These are phyloP conservation scores for Chytridiales sp. DNA, from an alignment of 371 early-diverging fungal genomes.

Conservation along the genomic window DNA sequence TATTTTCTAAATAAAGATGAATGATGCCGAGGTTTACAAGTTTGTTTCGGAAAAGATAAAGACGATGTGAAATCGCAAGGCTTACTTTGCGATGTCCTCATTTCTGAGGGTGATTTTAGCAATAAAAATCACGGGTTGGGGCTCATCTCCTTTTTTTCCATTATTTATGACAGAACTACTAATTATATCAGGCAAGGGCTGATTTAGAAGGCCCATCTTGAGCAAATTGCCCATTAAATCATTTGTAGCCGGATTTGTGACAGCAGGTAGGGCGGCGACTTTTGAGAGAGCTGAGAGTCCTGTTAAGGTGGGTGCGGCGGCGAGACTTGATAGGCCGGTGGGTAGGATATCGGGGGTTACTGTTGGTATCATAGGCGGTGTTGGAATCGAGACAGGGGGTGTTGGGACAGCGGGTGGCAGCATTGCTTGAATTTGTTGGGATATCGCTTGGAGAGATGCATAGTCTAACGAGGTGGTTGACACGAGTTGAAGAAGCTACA, in stretches of 20 bases:
- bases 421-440: slow-evolving; percentile 22
- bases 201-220: too few species aligned
- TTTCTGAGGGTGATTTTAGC: slow-evolving; percentile 9
- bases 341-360: neutral
- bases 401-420: slow-evolving; percentile 9
- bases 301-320: too few species aligned
- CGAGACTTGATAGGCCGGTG: too few species aligned
- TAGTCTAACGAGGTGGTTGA: slow-evolving; percentile 18
- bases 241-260: too few species aligned
- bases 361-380: neutral
- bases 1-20: too few species aligned
- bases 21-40: slow-evolving; percentile 16
- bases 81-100: slow-evolving; percentile 11
- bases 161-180: too few species aligned
- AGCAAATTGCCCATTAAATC: too few species aligned
- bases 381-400: slow-evolving; percentile 15
- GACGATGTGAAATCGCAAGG: neutral
- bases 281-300: too few species aligned
- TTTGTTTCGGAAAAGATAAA: neutral
- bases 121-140: too few species aligned
- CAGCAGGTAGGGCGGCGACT: too few species aligned
- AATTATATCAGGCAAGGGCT: too few species aligned
- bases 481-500: slow-evolving; percentile 31
- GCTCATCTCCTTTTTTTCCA: too few species aligned
- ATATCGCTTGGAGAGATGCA: slow-evolving; percentile 20